These are phyloP conservation scores for Eucalyptus pauciflora DNA, from an alignment of 345 rosid species.

Conservation along the genomic window DNA sequence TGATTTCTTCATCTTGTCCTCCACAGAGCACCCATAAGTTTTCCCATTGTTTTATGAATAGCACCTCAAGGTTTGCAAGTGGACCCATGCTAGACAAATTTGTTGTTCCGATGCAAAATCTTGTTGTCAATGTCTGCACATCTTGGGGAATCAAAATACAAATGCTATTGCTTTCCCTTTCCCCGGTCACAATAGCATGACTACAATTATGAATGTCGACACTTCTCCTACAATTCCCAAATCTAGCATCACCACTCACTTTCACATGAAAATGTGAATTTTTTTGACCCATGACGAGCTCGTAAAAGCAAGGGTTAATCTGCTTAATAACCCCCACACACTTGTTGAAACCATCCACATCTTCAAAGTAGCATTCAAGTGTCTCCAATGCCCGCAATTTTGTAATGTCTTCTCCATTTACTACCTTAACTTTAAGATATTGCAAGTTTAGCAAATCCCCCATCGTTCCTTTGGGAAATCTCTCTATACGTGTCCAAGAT, in stretches of 20 bases:
- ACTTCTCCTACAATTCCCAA: background rate
- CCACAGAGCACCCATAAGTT: too few relatives aligned
- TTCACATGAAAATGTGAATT: too few relatives aligned
- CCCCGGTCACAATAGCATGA: background rate
- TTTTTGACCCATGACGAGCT: background rate
- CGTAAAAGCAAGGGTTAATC: background rate
- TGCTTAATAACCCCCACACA: too few relatives aligned
- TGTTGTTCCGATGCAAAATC: background rate
- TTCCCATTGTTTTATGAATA: rapidly evolving
- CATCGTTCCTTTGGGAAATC: background rate
- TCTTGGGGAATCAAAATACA: background rate
- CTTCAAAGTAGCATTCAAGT: rapidly evolving
- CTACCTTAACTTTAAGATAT: background rate
- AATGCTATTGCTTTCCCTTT: background rate
- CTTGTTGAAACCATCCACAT: background rate
- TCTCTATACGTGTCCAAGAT: rapidly evolving
- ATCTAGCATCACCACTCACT: rapidly evolving
- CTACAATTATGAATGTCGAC: background rate
- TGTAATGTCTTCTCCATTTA: background rate
- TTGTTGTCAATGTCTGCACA: rapidly evolving
- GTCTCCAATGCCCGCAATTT: background rate
- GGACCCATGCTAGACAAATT: background rate
- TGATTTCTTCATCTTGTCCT: too few relatives aligned
- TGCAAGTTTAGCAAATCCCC: background rate
- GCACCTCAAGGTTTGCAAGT: background rate